Evolutionary conservation across 2,329 filamentous ascomycete species (phyloP), one percentile per base, ranked within the genome.

Genomic region (Byssothecium circinans): DNA sequence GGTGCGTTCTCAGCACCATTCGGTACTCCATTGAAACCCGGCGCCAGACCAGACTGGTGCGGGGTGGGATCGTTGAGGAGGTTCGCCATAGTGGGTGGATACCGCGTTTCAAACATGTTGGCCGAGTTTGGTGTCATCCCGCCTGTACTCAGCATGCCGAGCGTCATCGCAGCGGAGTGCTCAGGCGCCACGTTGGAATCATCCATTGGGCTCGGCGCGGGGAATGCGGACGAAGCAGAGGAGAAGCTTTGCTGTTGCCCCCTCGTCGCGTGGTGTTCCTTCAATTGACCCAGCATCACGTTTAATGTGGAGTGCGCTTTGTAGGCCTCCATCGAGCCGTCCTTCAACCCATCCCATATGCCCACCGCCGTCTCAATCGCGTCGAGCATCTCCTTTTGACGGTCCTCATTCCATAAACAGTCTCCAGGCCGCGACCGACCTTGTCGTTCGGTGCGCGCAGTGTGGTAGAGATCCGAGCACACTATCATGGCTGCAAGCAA

Each of bases 401-500:
- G 73, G 46, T 72, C 74, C 41, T 73, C 76, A 54, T 52, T 78
- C 73, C 55, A 79, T 45, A 59, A 79, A 53, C 71, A 75, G 53
- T 74, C 71, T 45, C 64, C 61, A 22, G 65, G 53, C 45, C 57
- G 47, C 49, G 65, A 64, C 49, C 71, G 60, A 45, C 69, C 66
- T 18, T 61, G 65, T 7, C 70, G 64, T 49, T 78, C 75, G 1
- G 65, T 52, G 43, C 77, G 68, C 25, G 72, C 81, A 52, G 85
- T 82, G 59, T 88, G 86, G 62, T 94, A 88, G 1, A 96, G 79
- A 61, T 96, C 91, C 22, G 95, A 79, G 43, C 85, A 85, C 3
- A 96, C 79, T 36, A 96, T 81, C 80, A 94, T 95, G 4, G 88
- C 89, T 2, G 89, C 89, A 11, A 96, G 79, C 6, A 95, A 77